Evolutionary conservation across 768 basidiomycete genomes (phyloP).

Genomic region (Myochromella boudieri): DNA sequence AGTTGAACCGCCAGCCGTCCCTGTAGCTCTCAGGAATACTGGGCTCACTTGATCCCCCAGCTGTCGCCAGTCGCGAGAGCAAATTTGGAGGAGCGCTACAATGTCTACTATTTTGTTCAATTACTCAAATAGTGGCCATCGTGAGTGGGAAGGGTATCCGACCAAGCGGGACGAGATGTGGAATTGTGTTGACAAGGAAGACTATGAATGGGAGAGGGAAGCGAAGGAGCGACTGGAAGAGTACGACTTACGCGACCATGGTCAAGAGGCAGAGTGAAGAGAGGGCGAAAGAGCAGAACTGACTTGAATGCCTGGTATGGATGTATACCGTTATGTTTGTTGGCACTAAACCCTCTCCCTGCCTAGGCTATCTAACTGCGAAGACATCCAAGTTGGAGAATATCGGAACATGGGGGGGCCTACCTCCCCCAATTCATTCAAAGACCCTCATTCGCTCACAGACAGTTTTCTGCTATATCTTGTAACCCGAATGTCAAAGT

Average conservation of each 20-base stretch:
- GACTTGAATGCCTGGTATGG: conserved; percentile 19
- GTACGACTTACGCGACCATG: conserved; percentile 6
- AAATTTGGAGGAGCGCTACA: conserved; percentile 32
- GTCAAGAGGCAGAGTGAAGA: conserved; percentile 13
- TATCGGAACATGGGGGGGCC: too few species aligned
- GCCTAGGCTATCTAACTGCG: conserved; percentile 77
- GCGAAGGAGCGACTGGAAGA: conserved; percentile 9
- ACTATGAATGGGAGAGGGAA: conserved; percentile 4
- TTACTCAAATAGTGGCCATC: conserved; percentile 31
- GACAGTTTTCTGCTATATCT: too few species aligned
- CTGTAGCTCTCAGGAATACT: conserved; percentile 54
- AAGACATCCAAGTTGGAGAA: conserved; percentile 81
- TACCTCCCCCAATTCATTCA: too few species aligned
- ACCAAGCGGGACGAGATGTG: conserved; percentile 51
- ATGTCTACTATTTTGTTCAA: background rate
- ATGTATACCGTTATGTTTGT: conserved; percentile 9
- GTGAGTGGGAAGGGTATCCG: conserved; percentile 21
- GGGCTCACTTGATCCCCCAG: conserved; percentile 59
- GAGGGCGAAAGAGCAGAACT: conserved; percentile 16
- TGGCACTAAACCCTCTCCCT: conserved; percentile 6
- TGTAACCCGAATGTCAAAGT: too few species aligned
- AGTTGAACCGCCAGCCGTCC: conserved; percentile 21
- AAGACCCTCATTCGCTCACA: too few species aligned
- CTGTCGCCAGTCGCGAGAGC: conserved; percentile 27
- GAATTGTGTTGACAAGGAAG: conserved; percentile 30